phyloP scores from a whole-genome alignment of 306 rosid genomes.

The Cucurbita argyrosperma region DNA sequence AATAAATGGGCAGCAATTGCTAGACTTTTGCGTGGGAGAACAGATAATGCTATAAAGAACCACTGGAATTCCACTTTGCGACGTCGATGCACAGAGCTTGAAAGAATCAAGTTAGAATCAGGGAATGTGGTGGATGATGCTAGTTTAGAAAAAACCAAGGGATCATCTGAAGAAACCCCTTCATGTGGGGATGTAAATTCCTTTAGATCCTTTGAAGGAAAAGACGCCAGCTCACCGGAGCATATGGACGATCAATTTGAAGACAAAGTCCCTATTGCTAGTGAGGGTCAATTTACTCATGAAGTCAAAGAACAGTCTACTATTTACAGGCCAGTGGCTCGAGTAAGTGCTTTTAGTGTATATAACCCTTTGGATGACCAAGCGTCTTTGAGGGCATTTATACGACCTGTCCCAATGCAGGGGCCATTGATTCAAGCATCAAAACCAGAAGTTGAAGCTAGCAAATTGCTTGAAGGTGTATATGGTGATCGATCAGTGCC shows the following conservation, averaged over 20 bases:
- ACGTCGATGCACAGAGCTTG: slow-evolving; percentile 49
- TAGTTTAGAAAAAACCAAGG: slow-evolving; percentile 71
- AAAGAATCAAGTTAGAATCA: slow-evolving; percentile 40
- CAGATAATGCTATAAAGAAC: slow-evolving; percentile 83
- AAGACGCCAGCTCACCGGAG: slow-evolving; percentile 50
- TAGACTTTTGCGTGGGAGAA: slow-evolving; percentile 70
- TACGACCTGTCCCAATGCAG: slow-evolving; percentile 46
- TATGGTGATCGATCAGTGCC: slow-evolving; percentile 37
- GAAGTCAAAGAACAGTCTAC: slow-evolving; percentile 47
- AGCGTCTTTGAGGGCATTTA: slow-evolving; percentile 24
- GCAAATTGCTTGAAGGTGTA: slow-evolving; percentile 46
- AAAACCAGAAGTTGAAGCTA: slow-evolving; percentile 37
- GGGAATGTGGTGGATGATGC: slow-evolving; percentile 35
- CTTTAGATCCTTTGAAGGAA: slow-evolving; percentile 54
- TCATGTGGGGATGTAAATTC: slow-evolving; percentile 78
- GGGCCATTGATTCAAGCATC: slow-evolving; percentile 46
- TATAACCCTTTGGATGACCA: slow-evolving; percentile 37
- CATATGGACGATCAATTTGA: slow-evolving; percentile 33
- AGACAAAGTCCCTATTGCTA: slow-evolving; percentile 21
- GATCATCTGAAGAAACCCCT: slow-evolving; percentile 78
- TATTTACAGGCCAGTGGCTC: slow-evolving; percentile 59
- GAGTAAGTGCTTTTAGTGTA: slow-evolving; percentile 72
- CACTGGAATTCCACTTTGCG: slow-evolving; percentile 89
- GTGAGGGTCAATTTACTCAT: slow-evolving; percentile 25
- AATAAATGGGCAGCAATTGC: slow-evolving; percentile 94